Percentiles rank a stretch among this genome's conserved stretches.
phyloP scores from a whole-genome alignment of 2,329 filamentous ascomycete species.

The Colletotrichum sp. region DNA sequence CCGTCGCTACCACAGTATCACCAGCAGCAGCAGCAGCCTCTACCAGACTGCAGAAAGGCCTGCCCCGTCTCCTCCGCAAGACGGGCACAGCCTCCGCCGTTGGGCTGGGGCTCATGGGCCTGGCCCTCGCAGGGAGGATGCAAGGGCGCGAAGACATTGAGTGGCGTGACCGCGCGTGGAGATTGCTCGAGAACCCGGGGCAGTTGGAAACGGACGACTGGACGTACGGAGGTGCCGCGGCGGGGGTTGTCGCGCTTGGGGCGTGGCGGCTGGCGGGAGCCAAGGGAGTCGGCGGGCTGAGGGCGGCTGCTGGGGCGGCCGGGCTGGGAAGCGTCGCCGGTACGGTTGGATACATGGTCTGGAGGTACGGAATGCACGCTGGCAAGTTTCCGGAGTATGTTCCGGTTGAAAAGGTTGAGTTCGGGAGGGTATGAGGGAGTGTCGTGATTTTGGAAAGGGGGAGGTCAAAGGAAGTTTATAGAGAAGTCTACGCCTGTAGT shows the following conservation, averaged over 20 bases:
- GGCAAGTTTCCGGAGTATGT: constrained; percentile 39
- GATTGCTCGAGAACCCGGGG: constrained; percentile 60
- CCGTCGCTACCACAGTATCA: neutral
- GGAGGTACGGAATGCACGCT: constrained; percentile 53
- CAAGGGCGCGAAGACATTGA: constrained; percentile 62
- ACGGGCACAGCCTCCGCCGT: constrained; percentile 50
- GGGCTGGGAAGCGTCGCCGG: constrained; percentile 56
- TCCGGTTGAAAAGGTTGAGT: neutral
- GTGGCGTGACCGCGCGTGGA: constrained; percentile 69
- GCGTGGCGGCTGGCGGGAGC: constrained; percentile 26
- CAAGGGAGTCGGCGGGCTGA: constrained; percentile 35
- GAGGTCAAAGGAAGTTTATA: neutral
- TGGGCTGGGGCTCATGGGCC: constrained; percentile 46
- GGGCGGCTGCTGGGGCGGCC: constrained; percentile 45
- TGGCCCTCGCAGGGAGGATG: constrained; percentile 57
- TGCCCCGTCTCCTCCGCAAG: constrained; percentile 46
- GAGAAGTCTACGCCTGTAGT: neutral
- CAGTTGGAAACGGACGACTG: constrained; percentile 65
- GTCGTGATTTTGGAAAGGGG: neutral
- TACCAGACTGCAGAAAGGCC: constrained; percentile 12
- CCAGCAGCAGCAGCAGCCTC: neutral
- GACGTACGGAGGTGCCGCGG: constrained; percentile 48
- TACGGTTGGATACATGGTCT: constrained; percentile 51
- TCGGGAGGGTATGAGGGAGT: constrained; percentile 7
- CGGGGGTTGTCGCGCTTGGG: constrained; percentile 31